These are phyloP conservation scores for Rhizoclosmatium globosum DNA, from an alignment of 192 early-diverging fungal genomes.

Conservation along the genomic window DNA sequence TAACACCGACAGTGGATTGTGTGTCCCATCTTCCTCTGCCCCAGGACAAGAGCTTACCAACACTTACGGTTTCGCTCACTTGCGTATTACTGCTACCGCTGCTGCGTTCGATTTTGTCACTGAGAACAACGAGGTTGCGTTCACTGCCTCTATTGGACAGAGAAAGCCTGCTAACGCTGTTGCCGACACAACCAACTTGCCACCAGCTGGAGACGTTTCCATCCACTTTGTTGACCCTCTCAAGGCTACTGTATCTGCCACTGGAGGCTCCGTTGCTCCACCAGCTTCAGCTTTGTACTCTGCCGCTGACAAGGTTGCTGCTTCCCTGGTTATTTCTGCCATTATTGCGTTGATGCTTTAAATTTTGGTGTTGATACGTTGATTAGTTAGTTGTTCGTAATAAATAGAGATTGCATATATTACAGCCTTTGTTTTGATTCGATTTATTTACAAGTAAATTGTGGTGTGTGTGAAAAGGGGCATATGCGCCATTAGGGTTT, in stretches of 20 bases:
- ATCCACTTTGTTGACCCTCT: slow-evolving; percentile 1
- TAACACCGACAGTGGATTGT: slow-evolving; percentile 9
- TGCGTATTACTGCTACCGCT: neutral
- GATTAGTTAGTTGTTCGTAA: too few species aligned
- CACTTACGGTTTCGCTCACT: slow-evolving; percentile 30
- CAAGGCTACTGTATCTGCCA: neutral
- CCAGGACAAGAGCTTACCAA: slow-evolving; percentile 5
- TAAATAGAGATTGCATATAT: too few species aligned
- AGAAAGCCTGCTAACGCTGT: neutral
- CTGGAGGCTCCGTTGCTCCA: neutral
- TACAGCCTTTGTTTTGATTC: too few species aligned
- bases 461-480: too few species aligned
- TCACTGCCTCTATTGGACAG: neutral
- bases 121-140: slow-evolving; percentile 16
- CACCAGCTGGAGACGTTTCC: neutral
- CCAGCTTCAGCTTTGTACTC: neutral
- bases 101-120: slow-evolving; percentile 7
- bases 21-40: neutral
- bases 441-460: too few species aligned
- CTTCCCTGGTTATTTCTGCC: too few species aligned
- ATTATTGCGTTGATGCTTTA: too few species aligned
- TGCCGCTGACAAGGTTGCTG: too few species aligned
- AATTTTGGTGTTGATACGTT: too few species aligned
- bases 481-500: too few species aligned
- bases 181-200: slow-evolving; percentile 14